Conservation (phyloP, 352 stramenopile genomes). For the Aphanomyces stellatus region DNA sequence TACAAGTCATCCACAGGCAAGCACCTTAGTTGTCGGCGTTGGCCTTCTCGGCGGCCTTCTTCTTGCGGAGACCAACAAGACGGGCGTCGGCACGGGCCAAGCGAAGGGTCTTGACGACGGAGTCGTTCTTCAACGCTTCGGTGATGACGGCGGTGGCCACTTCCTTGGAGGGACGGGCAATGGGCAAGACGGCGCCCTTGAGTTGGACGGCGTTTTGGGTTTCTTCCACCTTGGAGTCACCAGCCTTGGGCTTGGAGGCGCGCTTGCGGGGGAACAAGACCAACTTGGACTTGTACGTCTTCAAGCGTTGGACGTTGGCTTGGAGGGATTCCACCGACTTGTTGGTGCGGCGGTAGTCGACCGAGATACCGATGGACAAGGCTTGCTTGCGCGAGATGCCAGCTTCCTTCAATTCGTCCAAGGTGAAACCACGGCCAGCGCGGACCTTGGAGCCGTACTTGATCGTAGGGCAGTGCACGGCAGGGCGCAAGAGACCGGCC, state of each 20-base stretch:
- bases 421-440: conserved; percentile 97
- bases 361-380: conserved; percentile 96
- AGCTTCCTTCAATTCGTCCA: conserved; percentile 98
- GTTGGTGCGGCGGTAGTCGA: conserved; percentile 98
- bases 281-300: conserved; percentile 98
- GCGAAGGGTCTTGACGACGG: conserved; percentile 75
- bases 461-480: conserved; percentile 97
- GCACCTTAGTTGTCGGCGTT: conserved; percentile 57
- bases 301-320: conserved; percentile 97
- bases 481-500: conserved; percentile 92
- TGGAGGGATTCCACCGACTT: conserved; percentile 94
- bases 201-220: conserved; percentile 90
- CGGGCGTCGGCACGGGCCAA: conserved; percentile 77
- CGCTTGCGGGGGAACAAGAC: conserved; percentile 98
- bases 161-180: conserved; percentile 66
- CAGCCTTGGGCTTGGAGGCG: conserved; percentile 92
- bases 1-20: not conserved
- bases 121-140: conserved; percentile 79
- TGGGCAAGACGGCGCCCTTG: conserved; percentile 66
- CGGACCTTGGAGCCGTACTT: conserved; percentile 98
- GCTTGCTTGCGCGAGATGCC: conserved; percentile 94
- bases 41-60: conserved; percentile 84
- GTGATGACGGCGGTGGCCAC: conserved; percentile 74
- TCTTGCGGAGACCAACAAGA: conserved; percentile 84
- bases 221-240: conserved; percentile 87